Evolutionary conservation across 441 rosid genomes (phyloP).

Genomic region (Gossypium gossypioides): DNA sequence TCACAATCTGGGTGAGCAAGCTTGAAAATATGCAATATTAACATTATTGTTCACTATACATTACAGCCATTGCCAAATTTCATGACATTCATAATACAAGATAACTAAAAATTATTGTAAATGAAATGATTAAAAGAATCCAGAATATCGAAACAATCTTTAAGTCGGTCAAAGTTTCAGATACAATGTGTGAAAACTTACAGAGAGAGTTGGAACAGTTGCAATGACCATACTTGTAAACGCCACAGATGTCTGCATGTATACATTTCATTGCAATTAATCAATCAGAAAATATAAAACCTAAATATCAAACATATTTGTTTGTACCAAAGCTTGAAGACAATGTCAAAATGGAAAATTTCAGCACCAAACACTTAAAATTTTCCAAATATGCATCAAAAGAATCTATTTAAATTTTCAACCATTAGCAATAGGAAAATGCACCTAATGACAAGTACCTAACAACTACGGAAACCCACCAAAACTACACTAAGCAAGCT

Average conservation of each 20-base stretch:
- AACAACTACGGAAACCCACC: not conserved
- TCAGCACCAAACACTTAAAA: not conserved
- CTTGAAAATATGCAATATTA: not conserved
- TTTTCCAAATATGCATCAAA: not conserved
- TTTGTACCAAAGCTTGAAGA: not conserved
- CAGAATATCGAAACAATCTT: not conserved
- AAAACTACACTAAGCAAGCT: not conserved
- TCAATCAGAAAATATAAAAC: not conserved
- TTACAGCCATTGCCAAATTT: not conserved
- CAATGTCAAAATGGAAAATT: not conserved
- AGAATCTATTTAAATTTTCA: not conserved
- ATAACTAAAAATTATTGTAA: not conserved
- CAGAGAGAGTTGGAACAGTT: conserved; percentile 57
- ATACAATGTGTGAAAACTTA: conserved; percentile 27
- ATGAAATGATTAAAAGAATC: not conserved
- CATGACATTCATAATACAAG: not conserved
- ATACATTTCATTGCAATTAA: not conserved
- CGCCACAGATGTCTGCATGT: conserved; percentile 66
- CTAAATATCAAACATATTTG: conserved; percentile 12
- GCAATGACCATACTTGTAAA: conserved; percentile 63
- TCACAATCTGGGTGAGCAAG: not conserved
- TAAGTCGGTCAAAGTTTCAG: not conserved
- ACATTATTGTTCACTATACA: not conserved
- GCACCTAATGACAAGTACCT: not conserved
- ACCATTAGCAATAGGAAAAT: not conserved